Evolutionary conservation across 331 rosid species (phyloP), one percentile per base, ranked within the genome.

Genomic region (Arachis monticola): DNA sequence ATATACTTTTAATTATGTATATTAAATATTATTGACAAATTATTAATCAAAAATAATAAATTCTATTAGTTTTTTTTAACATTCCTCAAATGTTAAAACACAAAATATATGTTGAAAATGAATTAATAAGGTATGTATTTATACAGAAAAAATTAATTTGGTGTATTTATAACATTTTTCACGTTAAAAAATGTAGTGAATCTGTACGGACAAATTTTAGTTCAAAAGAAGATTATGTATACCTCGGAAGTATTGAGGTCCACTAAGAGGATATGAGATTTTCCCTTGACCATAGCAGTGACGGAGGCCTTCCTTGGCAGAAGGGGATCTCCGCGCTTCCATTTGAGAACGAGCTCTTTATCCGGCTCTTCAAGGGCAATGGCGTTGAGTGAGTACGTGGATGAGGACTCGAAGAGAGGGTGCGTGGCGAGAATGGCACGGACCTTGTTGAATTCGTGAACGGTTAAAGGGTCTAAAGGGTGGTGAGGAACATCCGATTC

Each of bases 391-490:
- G 81, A 22, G 80, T 76, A 82, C 2, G 69, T 9, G 0, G 83
- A 60, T 5, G 88, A 62, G 44, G 78, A 82, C 13, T 72, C 40
- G 72, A 93, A 82, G 63, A 86, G 88, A 32, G 84, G 77, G 66
- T 89, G 86, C 30, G 82, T 13, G 38, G 86, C 72, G 69, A 91
- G 87, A 76, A 89, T 76, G 67, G 86, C 59, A 0, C 77, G 78
- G 9, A 86, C 84, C 55, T 27, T 57, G 69, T 83, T 89, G 79
- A 91, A 61, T 65, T 93, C 98, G n/a, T 51, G 65, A 45, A 90
- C 30, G 12, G 97, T 93, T 52, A 93, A 66, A 32, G 96, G 98
- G 80, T 93, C 98, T 1, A 93, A 85, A 40, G 97, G 97, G 86
- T 93, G 97, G 79, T 41, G 90, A 22, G 97, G 96, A n/a, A 59